A percentile compares a stretch with the other conserved stretches of the same genome.
These are phyloP conservation scores for Talinum fruticosum DNA, from an alignment of 148 eudicot species.

Conservation along the genomic window DNA sequence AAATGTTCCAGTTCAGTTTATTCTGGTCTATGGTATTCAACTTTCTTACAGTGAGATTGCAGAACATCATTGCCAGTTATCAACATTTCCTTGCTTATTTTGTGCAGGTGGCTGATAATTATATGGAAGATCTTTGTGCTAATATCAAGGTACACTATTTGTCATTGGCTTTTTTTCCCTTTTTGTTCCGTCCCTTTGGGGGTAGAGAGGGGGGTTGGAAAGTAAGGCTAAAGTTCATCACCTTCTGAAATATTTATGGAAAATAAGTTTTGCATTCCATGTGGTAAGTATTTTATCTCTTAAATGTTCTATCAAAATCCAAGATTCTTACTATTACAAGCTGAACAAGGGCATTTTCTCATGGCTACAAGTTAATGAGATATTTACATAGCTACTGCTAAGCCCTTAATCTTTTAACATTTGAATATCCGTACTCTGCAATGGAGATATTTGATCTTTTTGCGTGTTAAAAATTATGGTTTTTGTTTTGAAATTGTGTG, in stretches of 20 bases:
- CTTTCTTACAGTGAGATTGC: neutral
- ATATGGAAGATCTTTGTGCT: conserved; percentile 72
- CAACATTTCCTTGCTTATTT: neutral
- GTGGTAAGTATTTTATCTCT: too few species aligned
- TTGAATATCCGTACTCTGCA: too few species aligned
- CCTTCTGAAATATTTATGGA: neutral
- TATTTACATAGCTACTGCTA: too few species aligned
- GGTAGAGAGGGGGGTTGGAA: neutral
- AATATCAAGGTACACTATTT: conserved; percentile 52
- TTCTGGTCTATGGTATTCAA: neutral
- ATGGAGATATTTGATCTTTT: too few species aligned
- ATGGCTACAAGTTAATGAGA: too few species aligned
- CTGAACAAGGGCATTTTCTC: too few species aligned
- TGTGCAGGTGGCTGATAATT: conserved; percentile 53
- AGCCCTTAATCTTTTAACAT: too few species aligned
- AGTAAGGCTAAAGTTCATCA: neutral
- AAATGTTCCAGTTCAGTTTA: neutral
- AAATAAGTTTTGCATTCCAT: too few species aligned
- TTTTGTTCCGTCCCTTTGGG: too few species aligned
- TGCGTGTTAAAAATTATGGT: neutral
- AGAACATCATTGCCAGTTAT: neutral
- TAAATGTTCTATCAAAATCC: too few species aligned
- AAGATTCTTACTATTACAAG: too few species aligned
- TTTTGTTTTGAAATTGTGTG: neutral
- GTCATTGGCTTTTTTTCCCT: neutral